Conservation (phyloP, 345 rosid genomes). For the Arabidopsis suecica region DNA sequence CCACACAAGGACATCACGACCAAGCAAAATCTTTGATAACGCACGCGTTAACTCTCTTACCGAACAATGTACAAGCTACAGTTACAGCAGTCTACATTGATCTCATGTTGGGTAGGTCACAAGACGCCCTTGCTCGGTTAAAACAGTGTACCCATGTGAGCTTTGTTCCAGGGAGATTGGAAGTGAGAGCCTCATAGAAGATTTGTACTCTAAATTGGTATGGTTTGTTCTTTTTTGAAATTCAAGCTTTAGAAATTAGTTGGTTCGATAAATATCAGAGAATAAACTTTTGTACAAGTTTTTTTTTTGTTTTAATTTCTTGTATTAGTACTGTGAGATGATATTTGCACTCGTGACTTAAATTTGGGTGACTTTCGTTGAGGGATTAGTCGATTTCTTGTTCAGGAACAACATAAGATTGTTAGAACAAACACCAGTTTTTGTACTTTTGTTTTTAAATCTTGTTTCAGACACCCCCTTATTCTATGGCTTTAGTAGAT, state of each 20-base stretch:
- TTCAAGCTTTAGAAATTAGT: conserved; percentile 35
- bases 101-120: conserved; percentile 72
- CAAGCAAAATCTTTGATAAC: conserved; percentile 64
- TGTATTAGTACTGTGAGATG: conserved; percentile 22
- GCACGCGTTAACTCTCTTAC: conserved; percentile 65
- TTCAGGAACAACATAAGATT: conserved; percentile 21
- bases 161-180: conserved; percentile 58
- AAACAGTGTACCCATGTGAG: conserved; percentile 73
- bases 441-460: conserved; percentile 9
- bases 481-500: too few species aligned
- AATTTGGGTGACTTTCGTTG: conserved; percentile 28
- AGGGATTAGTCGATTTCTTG: conserved; percentile 29
- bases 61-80: conserved; percentile 68
- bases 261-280: conserved; percentile 33
- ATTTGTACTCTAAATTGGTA: conserved; percentile 26
- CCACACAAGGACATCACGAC: conserved; percentile 77
- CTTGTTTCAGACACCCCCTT: conserved; percentile 13
- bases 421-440: conserved; percentile 17
- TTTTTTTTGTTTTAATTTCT: neutral
- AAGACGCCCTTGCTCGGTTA: conserved; percentile 80
- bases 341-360: conserved; percentile 33
- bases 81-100: conserved; percentile 82
- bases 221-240: neutral
- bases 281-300: conserved; percentile 22
- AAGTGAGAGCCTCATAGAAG: conserved; percentile 42